Evolutionary conservation across 2,329 filamentous ascomycete genomes (phyloP).

Genomic region (Dactylella cylindrospora): DNA sequence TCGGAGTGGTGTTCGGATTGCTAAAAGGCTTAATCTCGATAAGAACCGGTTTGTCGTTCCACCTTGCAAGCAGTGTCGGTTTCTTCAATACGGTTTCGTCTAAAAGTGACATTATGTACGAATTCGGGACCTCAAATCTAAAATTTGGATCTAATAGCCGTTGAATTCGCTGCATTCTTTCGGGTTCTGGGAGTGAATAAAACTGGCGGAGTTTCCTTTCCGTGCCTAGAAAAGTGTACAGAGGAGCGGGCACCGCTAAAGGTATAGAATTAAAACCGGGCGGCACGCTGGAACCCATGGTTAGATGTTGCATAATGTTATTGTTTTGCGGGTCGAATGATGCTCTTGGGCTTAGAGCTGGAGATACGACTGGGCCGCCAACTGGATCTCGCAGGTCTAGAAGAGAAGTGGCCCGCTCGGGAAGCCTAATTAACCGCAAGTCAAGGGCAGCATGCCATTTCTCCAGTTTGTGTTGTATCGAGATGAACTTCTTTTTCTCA

Average conservation of each 20-base stretch:
- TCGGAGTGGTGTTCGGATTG: neutral
- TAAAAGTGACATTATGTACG: neutral
- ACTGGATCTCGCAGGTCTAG: neutral
- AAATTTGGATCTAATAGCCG: neutral
- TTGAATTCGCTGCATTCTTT: conserved; percentile 3
- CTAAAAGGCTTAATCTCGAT: conserved; percentile 1
- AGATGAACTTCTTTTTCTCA: conserved; percentile 2
- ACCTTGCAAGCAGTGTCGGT: conserved; percentile 2
- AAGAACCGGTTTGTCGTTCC: conserved; percentile 3
- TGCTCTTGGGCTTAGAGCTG: neutral
- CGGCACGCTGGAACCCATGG: too few species aligned
- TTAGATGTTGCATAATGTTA: neutral
- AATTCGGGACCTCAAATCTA: conserved; percentile 5
- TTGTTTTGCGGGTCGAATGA: neutral
- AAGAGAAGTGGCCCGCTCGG: conserved; percentile 2
- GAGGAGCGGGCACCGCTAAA: neutral
- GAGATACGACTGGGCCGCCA: neutral
- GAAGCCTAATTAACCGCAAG: conserved; percentile 2
- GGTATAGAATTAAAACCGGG: neutral
- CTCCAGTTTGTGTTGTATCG: neutral
- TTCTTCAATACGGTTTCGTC: neutral
- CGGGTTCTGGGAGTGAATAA: conserved; percentile 1
- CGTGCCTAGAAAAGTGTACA: conserved; percentile 4
- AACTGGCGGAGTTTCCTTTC: conserved; percentile 2
- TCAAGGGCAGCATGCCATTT: conserved; percentile 3